A percentile compares a stretch with the other conserved stretches of the same genome.
These are phyloP conservation scores for Prunus armeniaca DNA, from an alignment of 306 rosid genomes.

Conservation along the genomic window DNA sequence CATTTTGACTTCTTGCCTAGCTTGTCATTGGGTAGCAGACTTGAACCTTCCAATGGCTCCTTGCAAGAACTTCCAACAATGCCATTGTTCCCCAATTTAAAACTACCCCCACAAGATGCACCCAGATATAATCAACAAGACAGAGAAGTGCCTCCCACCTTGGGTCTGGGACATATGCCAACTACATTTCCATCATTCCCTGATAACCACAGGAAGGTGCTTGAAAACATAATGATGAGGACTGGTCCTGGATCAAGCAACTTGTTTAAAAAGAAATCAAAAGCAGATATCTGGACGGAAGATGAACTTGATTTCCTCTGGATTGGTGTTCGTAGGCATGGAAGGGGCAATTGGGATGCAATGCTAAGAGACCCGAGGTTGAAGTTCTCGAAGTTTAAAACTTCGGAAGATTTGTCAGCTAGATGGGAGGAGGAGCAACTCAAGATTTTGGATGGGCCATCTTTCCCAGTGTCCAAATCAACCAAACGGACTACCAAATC, in stretches of 20 bases:
- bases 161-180: conserved; percentile 82
- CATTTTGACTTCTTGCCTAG: conserved; percentile 74
- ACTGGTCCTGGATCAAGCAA: conserved; percentile 67
- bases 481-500: conserved; percentile 59
- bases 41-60: conserved; percentile 58
- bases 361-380: conserved; percentile 87
- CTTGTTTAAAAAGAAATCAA: conserved; percentile 56
- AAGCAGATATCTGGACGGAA: conserved; percentile 86
- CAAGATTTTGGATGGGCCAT: conserved; percentile 74
- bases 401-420: conserved; percentile 64
- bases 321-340: conserved; percentile 99
- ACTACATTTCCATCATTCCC: conserved; percentile 65
- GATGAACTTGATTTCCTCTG: conserved; percentile 97
- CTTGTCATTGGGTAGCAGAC: conserved; percentile 69
- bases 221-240: conserved; percentile 98
- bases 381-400: conserved; percentile 75
- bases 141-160: conserved; percentile 57
- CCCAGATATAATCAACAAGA: conserved; percentile 71
- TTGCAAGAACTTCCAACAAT: conserved; percentile 68
- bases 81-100: conserved; percentile 70
- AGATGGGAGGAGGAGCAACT: conserved; percentile 98
- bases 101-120: conserved; percentile 71
- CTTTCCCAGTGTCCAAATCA: conserved; percentile 54
- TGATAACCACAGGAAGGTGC: conserved; percentile 94
- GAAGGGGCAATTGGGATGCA: conserved; percentile 89